Percentiles rank a stretch among this genome's conserved stretches.
phyloP scores from a whole-genome alignment of 306 rosid species.

The Trichosanthes truncata region DNA sequence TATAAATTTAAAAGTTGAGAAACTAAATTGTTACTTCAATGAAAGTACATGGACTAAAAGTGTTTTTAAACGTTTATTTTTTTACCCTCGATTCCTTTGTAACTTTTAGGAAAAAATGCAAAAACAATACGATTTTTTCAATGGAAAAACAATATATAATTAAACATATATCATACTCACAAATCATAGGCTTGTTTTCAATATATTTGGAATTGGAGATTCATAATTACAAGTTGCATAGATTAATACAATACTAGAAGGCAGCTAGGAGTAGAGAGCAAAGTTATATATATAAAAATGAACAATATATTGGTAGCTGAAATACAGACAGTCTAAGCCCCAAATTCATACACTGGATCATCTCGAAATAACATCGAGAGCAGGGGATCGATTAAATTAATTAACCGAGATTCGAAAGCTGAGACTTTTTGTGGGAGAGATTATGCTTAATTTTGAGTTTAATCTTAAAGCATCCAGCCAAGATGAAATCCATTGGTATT shows the following conservation, averaged over 20 bases:
- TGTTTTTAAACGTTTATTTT: too few relatives aligned
- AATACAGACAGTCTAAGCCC: not conserved
- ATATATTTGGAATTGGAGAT: not conserved
- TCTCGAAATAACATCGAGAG: not conserved
- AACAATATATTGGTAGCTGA: not conserved
- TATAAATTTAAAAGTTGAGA: too few relatives aligned
- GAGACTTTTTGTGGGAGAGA: not conserved
- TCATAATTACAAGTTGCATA: not conserved
- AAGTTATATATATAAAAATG: not conserved
- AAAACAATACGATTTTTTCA: too few relatives aligned
- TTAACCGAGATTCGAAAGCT: not conserved
- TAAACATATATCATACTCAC: not conserved
- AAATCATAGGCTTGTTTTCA: not conserved
- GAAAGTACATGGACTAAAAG: too few relatives aligned
- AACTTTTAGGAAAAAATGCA: not conserved
- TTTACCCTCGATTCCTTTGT: too few relatives aligned
- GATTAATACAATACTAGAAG: not conserved
- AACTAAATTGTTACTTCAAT: too few relatives aligned
- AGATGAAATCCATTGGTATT: conserved; percentile 39
- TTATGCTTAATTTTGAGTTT: not conserved
- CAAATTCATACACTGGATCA: not conserved
- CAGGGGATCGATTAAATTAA: not conserved
- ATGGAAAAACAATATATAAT: not conserved
- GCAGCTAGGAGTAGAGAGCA: not conserved
- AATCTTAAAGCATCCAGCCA: conserved; percentile 55